Evolutionary conservation across 768 basidiomycete species (phyloP).

Genomic region (Boletus tylopilopsis): DNA sequence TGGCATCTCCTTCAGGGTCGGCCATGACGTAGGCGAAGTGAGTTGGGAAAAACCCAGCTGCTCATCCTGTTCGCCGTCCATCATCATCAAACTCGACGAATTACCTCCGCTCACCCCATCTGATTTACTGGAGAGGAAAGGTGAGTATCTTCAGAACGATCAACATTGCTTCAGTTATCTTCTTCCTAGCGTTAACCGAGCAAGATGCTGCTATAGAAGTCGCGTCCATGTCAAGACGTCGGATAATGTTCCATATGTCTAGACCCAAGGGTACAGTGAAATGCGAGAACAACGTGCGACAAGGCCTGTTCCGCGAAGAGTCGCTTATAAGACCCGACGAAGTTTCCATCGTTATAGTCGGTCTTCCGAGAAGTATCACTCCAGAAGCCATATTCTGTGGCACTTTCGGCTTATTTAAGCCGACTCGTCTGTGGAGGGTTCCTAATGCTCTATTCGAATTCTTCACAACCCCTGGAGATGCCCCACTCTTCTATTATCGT

Average conservation of each 20-base stretch:
- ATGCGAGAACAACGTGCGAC: conserved; percentile 1
- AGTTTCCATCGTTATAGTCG: conserved; percentile 16
- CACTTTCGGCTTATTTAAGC: conserved; percentile 11
- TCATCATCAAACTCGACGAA: conserved; percentile 6
- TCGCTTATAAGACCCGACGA: conserved; percentile 9
- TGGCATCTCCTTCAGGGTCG: conserved; percentile 12
- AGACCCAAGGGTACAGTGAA: conserved; percentile 6
- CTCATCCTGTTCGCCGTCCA: neutral
- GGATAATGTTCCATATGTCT: conserved; percentile 15
- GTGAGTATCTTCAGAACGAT: neutral
- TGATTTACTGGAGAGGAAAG: conserved; percentile 1
- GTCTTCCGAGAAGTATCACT: conserved; percentile 10
- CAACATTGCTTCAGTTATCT: neutral
- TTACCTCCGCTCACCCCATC: conserved; percentile 5
- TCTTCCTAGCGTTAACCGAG: conserved; percentile 7
- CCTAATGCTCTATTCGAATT: conserved; percentile 15
- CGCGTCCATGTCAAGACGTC: conserved; percentile 10
- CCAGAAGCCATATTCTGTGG: conserved; percentile 14
- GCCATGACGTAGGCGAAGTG: conserved; percentile 14
- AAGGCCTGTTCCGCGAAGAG: conserved; percentile 10
- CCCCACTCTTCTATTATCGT: conserved; percentile 13
- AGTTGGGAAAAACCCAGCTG: conserved; percentile 6
- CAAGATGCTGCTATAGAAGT: conserved; percentile 13
- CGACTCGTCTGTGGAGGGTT: conserved; percentile 6
- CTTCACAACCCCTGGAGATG: conserved; percentile 10